A percentile compares a stretch with the other conserved stretches of the same genome.
These are phyloP conservation scores for Pachyrhizus erosus DNA, from an alignment of 306 rosid species.

Conservation along the genomic window DNA sequence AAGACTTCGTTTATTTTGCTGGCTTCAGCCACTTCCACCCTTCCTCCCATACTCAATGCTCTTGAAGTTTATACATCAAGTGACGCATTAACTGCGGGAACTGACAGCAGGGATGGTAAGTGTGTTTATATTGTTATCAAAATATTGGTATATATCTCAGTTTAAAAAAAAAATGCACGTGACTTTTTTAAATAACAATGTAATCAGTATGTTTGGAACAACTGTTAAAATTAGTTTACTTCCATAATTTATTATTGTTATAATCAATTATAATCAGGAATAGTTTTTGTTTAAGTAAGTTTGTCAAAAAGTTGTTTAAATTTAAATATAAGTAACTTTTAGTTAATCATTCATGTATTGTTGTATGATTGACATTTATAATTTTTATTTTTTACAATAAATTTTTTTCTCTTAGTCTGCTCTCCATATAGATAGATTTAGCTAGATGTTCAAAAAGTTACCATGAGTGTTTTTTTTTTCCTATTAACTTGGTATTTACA, in stretches of 20 bases:
- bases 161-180: too few species aligned
- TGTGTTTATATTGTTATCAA: not conserved
- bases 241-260: too few species aligned
- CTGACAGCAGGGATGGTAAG: constrained; percentile 48
- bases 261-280: too few species aligned
- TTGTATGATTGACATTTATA: not conserved
- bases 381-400: not conserved
- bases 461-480: not conserved
- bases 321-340: too few species aligned
- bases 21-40: constrained; percentile 46
- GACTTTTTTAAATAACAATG: too few species aligned
- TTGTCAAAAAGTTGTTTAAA: too few species aligned
- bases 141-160: not conserved
- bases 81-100: constrained; percentile 42
- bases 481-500: constrained; percentile 13
- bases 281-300: too few species aligned
- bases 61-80: constrained; percentile 47
- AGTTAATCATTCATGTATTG: not conserved
- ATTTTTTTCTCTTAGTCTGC: not conserved
- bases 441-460: not conserved
- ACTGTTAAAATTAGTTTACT: too few species aligned
- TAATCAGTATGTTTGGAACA: too few species aligned
- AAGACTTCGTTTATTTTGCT: constrained; percentile 31
- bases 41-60: constrained; percentile 63
- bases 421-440: not conserved